Percentiles rank a stretch among this genome's conserved stretches.
Evolutionary conservation across 192 early-diverging fungal genomes (phyloP).

Genomic region (Allomyces macrogynus): DNA sequence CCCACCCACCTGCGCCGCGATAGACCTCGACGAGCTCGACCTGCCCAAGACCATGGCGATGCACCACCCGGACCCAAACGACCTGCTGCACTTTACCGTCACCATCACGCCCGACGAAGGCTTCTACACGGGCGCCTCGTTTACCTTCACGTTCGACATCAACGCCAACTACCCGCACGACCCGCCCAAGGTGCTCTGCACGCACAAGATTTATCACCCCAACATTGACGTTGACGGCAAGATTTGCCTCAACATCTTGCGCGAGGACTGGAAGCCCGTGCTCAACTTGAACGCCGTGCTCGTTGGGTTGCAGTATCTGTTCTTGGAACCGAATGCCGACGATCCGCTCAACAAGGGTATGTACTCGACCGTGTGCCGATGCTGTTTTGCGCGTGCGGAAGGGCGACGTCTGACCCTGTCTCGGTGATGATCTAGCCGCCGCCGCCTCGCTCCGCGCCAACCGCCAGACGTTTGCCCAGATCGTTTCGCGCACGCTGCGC

Average conservation of each 20-base stretch:
- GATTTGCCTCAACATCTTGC: slow-evolving; percentile 86
- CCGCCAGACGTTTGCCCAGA: slow-evolving; percentile 44
- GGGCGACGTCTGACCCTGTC: too few species aligned
- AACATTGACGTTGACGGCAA: slow-evolving; percentile 95
- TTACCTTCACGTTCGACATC: slow-evolving; percentile 63
- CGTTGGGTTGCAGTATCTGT: slow-evolving; percentile 78
- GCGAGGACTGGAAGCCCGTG: slow-evolving; percentile 99
- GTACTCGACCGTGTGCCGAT: too few species aligned
- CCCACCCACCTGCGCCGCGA: too few species aligned
- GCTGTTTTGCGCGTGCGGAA: too few species aligned
- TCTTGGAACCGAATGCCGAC: slow-evolving; percentile 84
- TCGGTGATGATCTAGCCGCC: slow-evolving; percentile 29
- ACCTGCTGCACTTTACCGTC: slow-evolving; percentile 65
- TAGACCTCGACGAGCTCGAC: slow-evolving; percentile 61
- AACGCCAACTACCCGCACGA: slow-evolving; percentile 84
- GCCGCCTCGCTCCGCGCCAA: slow-evolving; percentile 59
- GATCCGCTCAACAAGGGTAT: slow-evolving; percentile 91
- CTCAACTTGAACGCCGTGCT: slow-evolving; percentile 74
- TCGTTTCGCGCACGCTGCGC: slow-evolving; percentile 53
- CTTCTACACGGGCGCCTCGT: slow-evolving; percentile 66
- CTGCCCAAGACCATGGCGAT: slow-evolving; percentile 55
- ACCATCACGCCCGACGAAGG: slow-evolving; percentile 75
- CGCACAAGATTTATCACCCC: slow-evolving; percentile 90
- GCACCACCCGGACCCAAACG: slow-evolving; percentile 50
- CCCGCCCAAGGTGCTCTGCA: slow-evolving; percentile 75